Evolutionary conservation across 2,329 filamentous ascomycete genomes (phyloP).

Genomic region (Aspergillus jensenii): DNA sequence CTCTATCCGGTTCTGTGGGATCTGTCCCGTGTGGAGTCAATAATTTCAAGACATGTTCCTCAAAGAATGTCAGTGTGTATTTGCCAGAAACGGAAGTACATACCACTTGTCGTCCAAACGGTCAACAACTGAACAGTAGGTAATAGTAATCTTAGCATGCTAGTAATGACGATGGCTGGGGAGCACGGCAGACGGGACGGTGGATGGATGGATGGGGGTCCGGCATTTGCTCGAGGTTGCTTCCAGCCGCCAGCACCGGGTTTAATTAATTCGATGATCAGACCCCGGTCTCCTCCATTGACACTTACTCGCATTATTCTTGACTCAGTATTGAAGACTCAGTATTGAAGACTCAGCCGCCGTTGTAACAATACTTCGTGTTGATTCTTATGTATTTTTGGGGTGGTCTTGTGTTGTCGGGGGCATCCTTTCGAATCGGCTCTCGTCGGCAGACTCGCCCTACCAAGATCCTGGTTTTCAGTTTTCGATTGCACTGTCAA

Average conservation of each 20-base stretch:
- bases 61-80: too few relatives aligned
- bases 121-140: too few relatives aligned
- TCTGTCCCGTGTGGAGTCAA: slow-evolving; percentile 1
- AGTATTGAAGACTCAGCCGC: not conserved
- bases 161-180: too few relatives aligned
- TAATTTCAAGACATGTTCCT: not conserved
- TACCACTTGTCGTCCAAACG: too few relatives aligned
- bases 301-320: not conserved
- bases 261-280: slow-evolving; percentile 1
- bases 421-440: too few relatives aligned
- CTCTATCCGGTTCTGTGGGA: not conserved
- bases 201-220: not conserved
- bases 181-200: too few relatives aligned
- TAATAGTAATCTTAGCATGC: too few relatives aligned
- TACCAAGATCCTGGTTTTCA: too few relatives aligned
- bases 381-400: not conserved
- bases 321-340: not conserved
- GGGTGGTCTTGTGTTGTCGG: not conserved
- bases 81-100: too few relatives aligned
- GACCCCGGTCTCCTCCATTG: not conserved
- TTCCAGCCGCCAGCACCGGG: not conserved
- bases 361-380: not conserved
- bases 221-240: not conserved
- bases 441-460: too few relatives aligned
- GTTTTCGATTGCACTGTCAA: too few relatives aligned